These are phyloP conservation scores for Fraxinus nigra DNA, from an alignment of 305 asterid species.

Conservation along the genomic window DNA sequence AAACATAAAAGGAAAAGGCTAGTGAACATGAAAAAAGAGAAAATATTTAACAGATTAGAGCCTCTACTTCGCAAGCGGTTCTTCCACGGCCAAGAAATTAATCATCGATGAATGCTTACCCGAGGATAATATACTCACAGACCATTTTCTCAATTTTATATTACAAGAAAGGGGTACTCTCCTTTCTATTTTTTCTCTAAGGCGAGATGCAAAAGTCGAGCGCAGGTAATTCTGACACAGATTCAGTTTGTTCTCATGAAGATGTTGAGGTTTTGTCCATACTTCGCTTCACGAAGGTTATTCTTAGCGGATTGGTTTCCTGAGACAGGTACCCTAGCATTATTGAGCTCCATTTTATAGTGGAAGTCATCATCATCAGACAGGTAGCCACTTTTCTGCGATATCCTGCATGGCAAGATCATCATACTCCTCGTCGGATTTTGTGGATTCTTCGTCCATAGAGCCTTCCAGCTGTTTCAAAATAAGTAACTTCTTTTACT, in stretches of 20 bases:
- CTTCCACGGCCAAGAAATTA: conserved; percentile 10
- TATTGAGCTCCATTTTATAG: no score
- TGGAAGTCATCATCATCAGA: conserved; percentile 43
- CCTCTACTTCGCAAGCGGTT: neutral
- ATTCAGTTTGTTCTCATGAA: no score
- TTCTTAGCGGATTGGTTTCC: no score
- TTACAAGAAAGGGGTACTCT: conserved; percentile 25
- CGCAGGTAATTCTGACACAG: no score
- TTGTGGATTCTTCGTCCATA: conserved; percentile 85
- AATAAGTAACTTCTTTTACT: conserved; percentile 6
- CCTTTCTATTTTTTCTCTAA: conserved; percentile 33
- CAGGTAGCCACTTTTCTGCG: conserved; percentile 39
- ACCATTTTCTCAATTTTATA: conserved; percentile 32
- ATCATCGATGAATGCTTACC: conserved; percentile 25
- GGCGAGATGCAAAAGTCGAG: conserved; percentile 12
- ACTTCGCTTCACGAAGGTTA: no score
- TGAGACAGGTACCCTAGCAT: no score
- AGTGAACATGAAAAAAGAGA: neutral
- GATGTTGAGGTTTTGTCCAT: no score
- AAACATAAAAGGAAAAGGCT: neutral
- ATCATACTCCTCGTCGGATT: conserved; percentile 88
- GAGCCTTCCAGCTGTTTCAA: conserved; percentile 81
- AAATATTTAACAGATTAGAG: neutral
- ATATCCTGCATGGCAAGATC: conserved; percentile 82
- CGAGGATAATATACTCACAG: conserved; percentile 33